Conservation (phyloP, 768 basidiomycete species). For the Pulveroboletus ravenelii region DNA sequence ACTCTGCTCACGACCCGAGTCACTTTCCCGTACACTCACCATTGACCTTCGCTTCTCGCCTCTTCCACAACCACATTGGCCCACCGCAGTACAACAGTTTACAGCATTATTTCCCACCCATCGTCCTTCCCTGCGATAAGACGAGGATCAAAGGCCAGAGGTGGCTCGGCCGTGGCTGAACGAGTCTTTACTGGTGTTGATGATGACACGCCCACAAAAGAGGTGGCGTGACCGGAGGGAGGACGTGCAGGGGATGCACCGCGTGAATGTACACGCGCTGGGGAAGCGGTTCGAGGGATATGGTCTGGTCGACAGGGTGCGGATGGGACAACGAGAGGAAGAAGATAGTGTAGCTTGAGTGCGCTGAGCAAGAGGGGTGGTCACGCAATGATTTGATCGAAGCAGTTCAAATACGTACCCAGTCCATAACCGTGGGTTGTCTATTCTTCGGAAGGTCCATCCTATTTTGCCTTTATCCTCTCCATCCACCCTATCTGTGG, state of each 20-base stretch:
- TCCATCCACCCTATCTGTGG: conserved; percentile 32
- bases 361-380: conserved; percentile 43
- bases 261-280: conserved; percentile 15
- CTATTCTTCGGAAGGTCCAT: conserved; percentile 82
- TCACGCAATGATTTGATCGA: neutral
- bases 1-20: neutral
- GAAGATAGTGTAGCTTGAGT: conserved; percentile 74
- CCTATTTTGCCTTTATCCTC: too few species aligned
- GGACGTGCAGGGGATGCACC: conserved; percentile 23
- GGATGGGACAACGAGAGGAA: conserved; percentile 59
- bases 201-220: conserved; percentile 16
- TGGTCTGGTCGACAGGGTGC: conserved; percentile 28
- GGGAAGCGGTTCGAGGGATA: conserved; percentile 22
- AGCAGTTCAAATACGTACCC: conserved; percentile 49
- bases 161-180: conserved; percentile 41
- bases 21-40: conserved; percentile 9
- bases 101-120: conserved; percentile 82
- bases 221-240: conserved; percentile 8
- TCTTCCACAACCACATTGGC: conserved; percentile 65
- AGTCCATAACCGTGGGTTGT: conserved; percentile 81
- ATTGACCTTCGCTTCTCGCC: conserved; percentile 38
- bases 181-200: conserved; percentile 32
- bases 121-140: conserved; percentile 67
- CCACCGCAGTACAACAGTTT: conserved; percentile 60
- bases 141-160: conserved; percentile 66